Base-by-base conservation (phyloP, 2,329 filamentous ascomycete genomes). In the Aspergillus awamori region DNA sequence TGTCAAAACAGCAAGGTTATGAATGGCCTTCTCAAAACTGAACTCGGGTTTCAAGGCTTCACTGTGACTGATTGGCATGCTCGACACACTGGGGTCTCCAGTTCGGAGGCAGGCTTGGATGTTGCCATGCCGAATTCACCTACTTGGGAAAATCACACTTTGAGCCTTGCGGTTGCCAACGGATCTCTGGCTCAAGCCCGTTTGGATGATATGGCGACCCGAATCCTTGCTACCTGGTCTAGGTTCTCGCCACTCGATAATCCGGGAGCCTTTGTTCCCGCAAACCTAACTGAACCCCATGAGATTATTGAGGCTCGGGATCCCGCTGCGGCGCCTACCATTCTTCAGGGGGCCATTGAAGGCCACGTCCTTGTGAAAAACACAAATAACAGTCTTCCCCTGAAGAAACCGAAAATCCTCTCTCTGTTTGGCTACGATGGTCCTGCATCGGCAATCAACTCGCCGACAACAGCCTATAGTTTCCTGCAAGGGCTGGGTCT, bases 41-140 rank as follows among this genome's bases (percentile, higher is more conserved):
- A 94, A 74, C 82, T 93, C 1, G 90, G 89, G 47, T 94, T 93
- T 79, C 89, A 93, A 69, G 91, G 91, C 0, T 92, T 92, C 68
- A 84, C 93, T 62, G 88, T 92, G 83, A 86, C 85, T 15, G 91
- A 96, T 73, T 95, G 91, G 90, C 79, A 84, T 67, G 91, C 89
- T 4, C 89, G 92, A 69, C 89, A 93, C 69, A 80, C 86, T 5
- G 90, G 90, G 65, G 87, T 85, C 8, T 81, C 86, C 20, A 84
- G 83, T 47, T 88, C 90, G 5, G 80, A 86, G 36, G 90, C 90
- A 20, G 91, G 91, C 49, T 81, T 94, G 38, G 92, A 95, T 75
- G 41, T 53, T 33, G 51, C 92, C 38, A 61, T 58, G 56, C 51
- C 48, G 5, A 11, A 22, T 17, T 58, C 59, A 13, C 6, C 22